Evolutionary conservation across 768 basidiomycete genomes (phyloP), one percentile per base, ranked within the genome.

Genomic region (Coprinellus aureogranulatus): DNA sequence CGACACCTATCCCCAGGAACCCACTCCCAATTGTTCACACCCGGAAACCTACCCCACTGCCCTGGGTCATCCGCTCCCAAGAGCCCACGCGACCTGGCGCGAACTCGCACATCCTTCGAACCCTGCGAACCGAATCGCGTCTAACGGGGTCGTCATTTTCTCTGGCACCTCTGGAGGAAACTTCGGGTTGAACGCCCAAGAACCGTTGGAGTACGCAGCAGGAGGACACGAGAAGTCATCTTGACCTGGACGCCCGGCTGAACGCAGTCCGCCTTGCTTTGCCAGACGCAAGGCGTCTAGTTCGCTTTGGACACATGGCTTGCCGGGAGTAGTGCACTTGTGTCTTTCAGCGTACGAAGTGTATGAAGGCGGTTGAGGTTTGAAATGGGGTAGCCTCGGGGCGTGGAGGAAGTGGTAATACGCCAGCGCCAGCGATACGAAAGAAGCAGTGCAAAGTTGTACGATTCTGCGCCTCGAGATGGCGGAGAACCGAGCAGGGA

Each of bases 81-180:
- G 66, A 88, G 87, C 87, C 86, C 87, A 55, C 69, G 70, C 61
- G 6, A 78, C 80, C 68, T 88, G 86, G 52, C 85, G 75, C 55
- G 80, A 78, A 61, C 81, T 82, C n/a, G 87, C 86, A 60, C 86
- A 88, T 28, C 84, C 84, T 54, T 78, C 71, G 34, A 86, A 78
- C 5, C 85, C 85, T n/a, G 81, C 75, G 61, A 86, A 81, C 3
- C 59, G 65, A 45, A 84, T 68, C 6, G 76, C 79, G 58, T 87
- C 80, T 28, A 77, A 72, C 11, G 65, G 63, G 20, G 62, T 53
- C 2, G 71, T 71, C 70, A 83, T 76, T 42, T 59, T 60, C 31
- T 28, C 18, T 8, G 44, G 23, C 4, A 20, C 18, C 1, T 4
- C 34, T 84, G 75, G 60, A 88, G 87, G 9, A 82, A 79, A 84